Percentiles rank a stretch among this genome's conserved stretches.
Evolutionary conservation across 2,329 filamentous ascomycete species (phyloP).

Genomic region (Pseudogymnoascus sp.): DNA sequence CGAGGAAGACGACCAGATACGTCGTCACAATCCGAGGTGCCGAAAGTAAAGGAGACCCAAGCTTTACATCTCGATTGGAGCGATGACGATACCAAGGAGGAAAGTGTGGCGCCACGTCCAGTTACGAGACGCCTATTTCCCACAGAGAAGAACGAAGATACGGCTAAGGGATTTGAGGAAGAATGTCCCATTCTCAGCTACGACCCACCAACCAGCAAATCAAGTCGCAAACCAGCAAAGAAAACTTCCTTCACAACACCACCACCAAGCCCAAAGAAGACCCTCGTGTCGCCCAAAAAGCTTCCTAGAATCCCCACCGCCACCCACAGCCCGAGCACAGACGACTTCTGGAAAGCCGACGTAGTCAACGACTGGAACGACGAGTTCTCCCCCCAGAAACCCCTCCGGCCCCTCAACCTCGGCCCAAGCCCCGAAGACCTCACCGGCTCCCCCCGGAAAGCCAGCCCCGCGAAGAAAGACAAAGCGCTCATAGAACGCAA

Average conservation of each 20-base stretch:
- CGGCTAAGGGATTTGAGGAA: neutral
- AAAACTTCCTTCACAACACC: neutral
- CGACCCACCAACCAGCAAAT: neutral
- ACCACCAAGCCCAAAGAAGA: slow-evolving; percentile 21
- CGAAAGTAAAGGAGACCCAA: neutral
- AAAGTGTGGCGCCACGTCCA: neutral
- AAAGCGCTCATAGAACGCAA: slow-evolving; percentile 37
- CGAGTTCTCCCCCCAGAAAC: slow-evolving; percentile 47
- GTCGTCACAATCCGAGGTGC: neutral
- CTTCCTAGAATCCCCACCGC: slow-evolving; percentile 42
- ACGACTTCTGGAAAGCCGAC: slow-evolving; percentile 54
- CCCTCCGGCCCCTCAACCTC: slow-evolving; percentile 15
- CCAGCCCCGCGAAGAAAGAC: slow-evolving; percentile 28
- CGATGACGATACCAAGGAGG: neutral
- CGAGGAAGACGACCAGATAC: slow-evolving; percentile 18
- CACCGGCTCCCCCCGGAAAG: slow-evolving; percentile 23
- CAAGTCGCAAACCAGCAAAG: neutral
- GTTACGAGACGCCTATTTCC: neutral
- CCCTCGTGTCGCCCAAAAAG: slow-evolving; percentile 8
- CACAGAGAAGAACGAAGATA: neutral
- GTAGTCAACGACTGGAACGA: slow-evolving; percentile 59
- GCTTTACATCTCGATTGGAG: neutral
- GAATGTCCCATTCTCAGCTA: neutral
- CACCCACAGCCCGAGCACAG: slow-evolving; percentile 46
- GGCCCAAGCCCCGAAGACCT: neutral